These are phyloP conservation scores for Cryoendolithus antarcticus DNA, from an alignment of 2,329 filamentous ascomycete genomes.

Conservation along the genomic window DNA sequence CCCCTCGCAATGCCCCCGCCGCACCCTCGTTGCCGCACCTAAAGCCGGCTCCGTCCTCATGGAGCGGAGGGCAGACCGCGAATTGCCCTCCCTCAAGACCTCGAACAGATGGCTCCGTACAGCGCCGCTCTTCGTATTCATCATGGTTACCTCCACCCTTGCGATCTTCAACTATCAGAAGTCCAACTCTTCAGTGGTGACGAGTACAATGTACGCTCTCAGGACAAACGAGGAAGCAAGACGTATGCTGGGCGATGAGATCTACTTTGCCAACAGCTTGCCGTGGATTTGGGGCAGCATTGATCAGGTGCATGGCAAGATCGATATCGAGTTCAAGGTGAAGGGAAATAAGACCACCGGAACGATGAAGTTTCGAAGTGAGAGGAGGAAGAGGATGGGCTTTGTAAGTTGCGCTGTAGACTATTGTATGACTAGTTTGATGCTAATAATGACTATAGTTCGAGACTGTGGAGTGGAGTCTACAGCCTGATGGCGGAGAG, in stretches of 20 bases:
- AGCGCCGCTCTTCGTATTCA: slow-evolving; percentile 64
- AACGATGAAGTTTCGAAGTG: slow-evolving; percentile 69
- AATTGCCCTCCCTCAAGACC: slow-evolving; percentile 33
- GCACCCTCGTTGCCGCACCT: slow-evolving; percentile 39
- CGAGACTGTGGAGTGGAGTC: slow-evolving; percentile 81
- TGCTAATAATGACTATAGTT: slow-evolving; percentile 39
- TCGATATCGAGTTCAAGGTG: slow-evolving; percentile 78
- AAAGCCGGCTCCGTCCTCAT: slow-evolving; percentile 38
- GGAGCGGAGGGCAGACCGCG: slow-evolving; percentile 40
- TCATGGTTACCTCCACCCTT: slow-evolving; percentile 59
- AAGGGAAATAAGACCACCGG: slow-evolving; percentile 62
- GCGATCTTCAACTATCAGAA: slow-evolving; percentile 99
- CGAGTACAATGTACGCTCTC: slow-evolving; percentile 79
- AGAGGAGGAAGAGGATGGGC: slow-evolving; percentile 52
- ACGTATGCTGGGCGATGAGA: slow-evolving; percentile 63
- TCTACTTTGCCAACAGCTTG: slow-evolving; percentile 37
- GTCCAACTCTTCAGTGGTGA: slow-evolving; percentile 66
- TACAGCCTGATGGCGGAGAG: slow-evolving; percentile 54
- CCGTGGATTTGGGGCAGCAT: slow-evolving; percentile 51
- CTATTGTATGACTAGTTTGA: background rate
- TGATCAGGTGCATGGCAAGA: slow-evolving; percentile 84
- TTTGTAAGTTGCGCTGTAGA: slow-evolving; percentile 30
- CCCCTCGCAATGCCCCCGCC: slow-evolving; percentile 9
- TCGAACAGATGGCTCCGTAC: slow-evolving; percentile 39
- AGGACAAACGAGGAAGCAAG: slow-evolving; percentile 67